Base-by-base conservation (phyloP, 2,329 filamentous ascomycete species). In the Rachicladosporium sp. region DNA sequence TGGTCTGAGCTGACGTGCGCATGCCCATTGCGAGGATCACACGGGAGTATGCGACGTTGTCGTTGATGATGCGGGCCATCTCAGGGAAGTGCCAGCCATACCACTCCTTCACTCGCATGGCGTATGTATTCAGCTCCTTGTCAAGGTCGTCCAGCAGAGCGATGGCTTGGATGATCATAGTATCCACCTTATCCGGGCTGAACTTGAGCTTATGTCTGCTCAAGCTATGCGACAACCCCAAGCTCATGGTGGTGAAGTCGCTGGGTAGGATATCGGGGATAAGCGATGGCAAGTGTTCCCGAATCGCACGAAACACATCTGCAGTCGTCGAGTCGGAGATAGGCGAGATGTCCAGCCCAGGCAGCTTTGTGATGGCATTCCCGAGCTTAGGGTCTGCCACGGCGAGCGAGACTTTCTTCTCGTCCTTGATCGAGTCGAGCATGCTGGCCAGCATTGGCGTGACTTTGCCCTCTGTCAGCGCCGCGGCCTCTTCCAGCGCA, bases 1-100 rank as follows among this genome's bases (percentile, higher is more conserved):
- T 74, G 38, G 74, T 74, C 47, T 78, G 70, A 45, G 82, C 82
- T 58, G 86, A 87, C 49, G 81, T 78, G 49, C 91, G 82, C 74
- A 93, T 85, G 52, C 91, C 91, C 70, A 93, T 84, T 49, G 80
- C 76, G 37, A 94, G 68, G 43, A 98, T 86, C 43, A 98, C 80
- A 50, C 80, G 81, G 44, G 88, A 80, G 61, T 94, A 98, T 49
- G 88, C 88, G 46, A 94, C 69, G 67, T 98, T 98, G 73, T 98
- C 91, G 64, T 93, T 93, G 52, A 95, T 74, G 58, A 96, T 94
- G 68, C 88, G 89, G 58, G 85, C 88, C 74, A 98, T 79, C 70
- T 98, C 91, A 31, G 91, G 91, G 71, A 96, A 98, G 67, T 96
- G 91, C 91, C 91, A 98, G 56, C 91, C 91, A 61, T 98, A 98